Percentiles rank a stretch among this genome's conserved stretches.
Conservation (phyloP, 192 early-diverging fungal genomes). For the Helicostylum pulchrum region DNA sequence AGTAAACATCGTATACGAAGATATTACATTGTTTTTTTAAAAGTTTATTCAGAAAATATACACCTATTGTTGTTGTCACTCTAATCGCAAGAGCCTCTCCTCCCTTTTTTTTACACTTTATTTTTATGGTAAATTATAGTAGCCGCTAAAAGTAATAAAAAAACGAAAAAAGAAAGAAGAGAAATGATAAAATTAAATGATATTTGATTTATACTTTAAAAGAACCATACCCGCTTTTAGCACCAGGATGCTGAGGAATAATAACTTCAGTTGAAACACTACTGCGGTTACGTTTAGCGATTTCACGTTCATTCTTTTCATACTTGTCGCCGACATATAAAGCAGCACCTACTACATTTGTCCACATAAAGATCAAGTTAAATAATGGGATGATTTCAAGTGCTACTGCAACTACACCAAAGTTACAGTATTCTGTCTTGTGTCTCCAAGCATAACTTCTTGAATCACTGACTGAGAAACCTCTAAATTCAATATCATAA, state of each 20-base stretch:
- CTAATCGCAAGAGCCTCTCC: too few species aligned
- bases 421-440: slow-evolving; percentile 25
- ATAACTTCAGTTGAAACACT: not conserved
- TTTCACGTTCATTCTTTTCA: slow-evolving; percentile 36
- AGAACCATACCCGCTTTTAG: not conserved
- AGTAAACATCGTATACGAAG: too few species aligned
- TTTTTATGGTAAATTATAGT: too few species aligned
- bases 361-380: slow-evolving; percentile 65
- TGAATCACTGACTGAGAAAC: slow-evolving; percentile 42
- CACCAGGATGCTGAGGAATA: not conserved
- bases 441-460: slow-evolving; percentile 43
- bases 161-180: too few species aligned
- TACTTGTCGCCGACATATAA: slow-evolving; percentile 64
- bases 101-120: too few species aligned
- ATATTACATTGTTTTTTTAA: too few species aligned
- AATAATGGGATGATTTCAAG: slow-evolving; percentile 62
- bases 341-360: slow-evolving; percentile 63
- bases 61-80: too few species aligned
- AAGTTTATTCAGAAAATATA: too few species aligned
- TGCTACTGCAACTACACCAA: slow-evolving; percentile 53
- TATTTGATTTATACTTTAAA: too few species aligned
- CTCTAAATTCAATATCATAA: slow-evolving; percentile 54
- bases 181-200: too few species aligned
- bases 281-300: not conserved
- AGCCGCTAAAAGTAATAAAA: not conserved